Evolutionary conservation across 371 early-diverging fungal species (phyloP), one percentile per base, ranked within the genome.

Genomic region (Apophysomyces variabilis): DNA sequence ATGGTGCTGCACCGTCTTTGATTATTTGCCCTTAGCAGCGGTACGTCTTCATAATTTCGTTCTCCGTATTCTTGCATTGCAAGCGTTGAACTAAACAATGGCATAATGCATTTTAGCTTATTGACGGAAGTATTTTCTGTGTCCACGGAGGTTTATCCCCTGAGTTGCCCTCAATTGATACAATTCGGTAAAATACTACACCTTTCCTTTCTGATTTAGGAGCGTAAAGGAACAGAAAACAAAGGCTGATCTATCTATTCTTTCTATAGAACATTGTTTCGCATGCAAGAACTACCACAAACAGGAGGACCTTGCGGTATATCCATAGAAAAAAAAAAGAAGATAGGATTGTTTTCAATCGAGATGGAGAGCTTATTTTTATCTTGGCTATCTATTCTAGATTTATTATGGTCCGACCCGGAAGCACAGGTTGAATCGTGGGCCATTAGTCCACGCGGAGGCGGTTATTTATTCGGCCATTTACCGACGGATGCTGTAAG

Each of bases 401-500:
- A 99, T 82, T 74, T 99, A 26, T 88, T 98, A 26, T 99, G 99
- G 99, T 97, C 98, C 32, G 99, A 99, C 82, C 99, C 99, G 3
- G 99, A 99, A 66, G 76, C 85, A 8, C 96, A 99, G 62, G 93
- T 96, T 61, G 94, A 91, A 47, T 93, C 96, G 37, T 99, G 99
- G 99, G 98, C 96, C 7, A 93, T 96, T 36, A 95, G 95, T 79
- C 98, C 99, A 41, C 84, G 99, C 65, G 99, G 99, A n/a, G 98
- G 99, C 58, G 99, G 99, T 11, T 99, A 95, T 92, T 81, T 98
- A 38, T 99, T 99, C 90, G 99, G 99, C 1, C 89, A 90, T 38
- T 91, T 96, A 71, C 95, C 98, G 38, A 96, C 98, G 26, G 88
- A 92, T 58, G 95, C 77, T 35, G 77, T 73, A 73, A 68, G 73